Conservation (phyloP, 441 rosid genomes). For the Breynia disticha region DNA sequence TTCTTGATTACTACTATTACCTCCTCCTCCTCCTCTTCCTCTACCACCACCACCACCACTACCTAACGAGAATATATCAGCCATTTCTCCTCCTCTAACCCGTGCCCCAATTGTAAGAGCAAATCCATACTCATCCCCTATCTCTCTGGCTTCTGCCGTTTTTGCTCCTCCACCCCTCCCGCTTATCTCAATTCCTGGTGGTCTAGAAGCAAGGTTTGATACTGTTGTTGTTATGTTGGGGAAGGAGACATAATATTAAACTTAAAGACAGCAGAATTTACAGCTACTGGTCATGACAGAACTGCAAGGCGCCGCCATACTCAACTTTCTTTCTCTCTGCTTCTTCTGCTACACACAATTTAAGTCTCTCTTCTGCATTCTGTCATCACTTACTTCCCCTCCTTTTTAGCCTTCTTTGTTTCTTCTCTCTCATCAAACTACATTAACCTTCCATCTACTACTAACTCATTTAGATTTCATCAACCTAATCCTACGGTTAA, state of each 20-base stretch:
- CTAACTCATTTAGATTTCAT: not conserved
- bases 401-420: constrained; percentile 2
- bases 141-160: constrained; percentile 6
- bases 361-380: constrained; percentile 7
- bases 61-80: constrained; percentile 52
- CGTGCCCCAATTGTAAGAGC: constrained; percentile 17
- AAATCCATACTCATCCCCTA: constrained; percentile 30
- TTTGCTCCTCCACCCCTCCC: not conserved
- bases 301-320: constrained; percentile 26
- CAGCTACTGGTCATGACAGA: no score
- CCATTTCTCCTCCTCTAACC: constrained; percentile 27
- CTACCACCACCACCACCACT: constrained; percentile 23
- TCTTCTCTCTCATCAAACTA: not conserved
- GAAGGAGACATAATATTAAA: not conserved
- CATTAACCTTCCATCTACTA: no score
- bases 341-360: constrained; percentile 17
- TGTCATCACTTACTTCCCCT: not conserved
- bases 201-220: not conserved
- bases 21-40: constrained; percentile 21
- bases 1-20: constrained; percentile 22
- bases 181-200: no score
- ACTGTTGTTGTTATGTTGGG: not conserved
- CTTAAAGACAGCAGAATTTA: no score
- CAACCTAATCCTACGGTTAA: constrained; percentile 27
- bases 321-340: constrained; percentile 14